These are phyloP conservation scores for Fusarium verticillioides DNA, from an alignment of 2,329 filamentous ascomycete species.

Conservation along the genomic window DNA sequence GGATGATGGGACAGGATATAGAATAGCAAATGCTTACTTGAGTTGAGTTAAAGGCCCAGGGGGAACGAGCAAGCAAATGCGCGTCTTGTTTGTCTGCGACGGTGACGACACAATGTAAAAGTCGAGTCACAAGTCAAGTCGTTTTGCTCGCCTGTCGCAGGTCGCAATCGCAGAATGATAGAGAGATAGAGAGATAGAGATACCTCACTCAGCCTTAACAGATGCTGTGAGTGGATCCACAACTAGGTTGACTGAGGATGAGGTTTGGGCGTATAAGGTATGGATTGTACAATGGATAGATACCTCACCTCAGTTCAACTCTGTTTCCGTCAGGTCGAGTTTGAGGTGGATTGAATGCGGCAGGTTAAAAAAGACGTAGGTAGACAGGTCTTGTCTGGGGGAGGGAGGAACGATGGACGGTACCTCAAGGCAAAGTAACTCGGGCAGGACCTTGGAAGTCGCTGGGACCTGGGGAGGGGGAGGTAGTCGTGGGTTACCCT, in stretches of 20 bases:
- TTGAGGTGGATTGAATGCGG: slow-evolving; percentile 32
- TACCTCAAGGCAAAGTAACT: slow-evolving; percentile 58
- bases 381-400: slow-evolving; percentile 23
- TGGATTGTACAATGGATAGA: slow-evolving; percentile 33
- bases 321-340: slow-evolving; percentile 29
- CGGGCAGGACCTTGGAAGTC: slow-evolving; percentile 47
- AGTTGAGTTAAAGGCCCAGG: slow-evolving; percentile 1
- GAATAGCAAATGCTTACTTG: slow-evolving; percentile 27
- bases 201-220: slow-evolving; percentile 8
- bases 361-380: slow-evolving; percentile 3
- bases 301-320: slow-evolving; percentile 24
- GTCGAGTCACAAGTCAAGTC: slow-evolving; percentile 3
- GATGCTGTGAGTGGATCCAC: slow-evolving; percentile 45
- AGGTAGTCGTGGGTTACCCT: slow-evolving; percentile 50
- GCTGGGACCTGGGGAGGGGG: slow-evolving; percentile 47
- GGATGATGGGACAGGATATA: background rate
- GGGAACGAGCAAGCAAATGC: slow-evolving; percentile 30
- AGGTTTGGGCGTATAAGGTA: slow-evolving; percentile 6
- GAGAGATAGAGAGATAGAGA: background rate
- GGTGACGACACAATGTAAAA: slow-evolving; percentile 38
- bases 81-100: slow-evolving; percentile 29
- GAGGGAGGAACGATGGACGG: slow-evolving; percentile 46
- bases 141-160: slow-evolving; percentile 13
- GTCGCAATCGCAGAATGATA: slow-evolving; percentile 20
- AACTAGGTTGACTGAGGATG: slow-evolving; percentile 22